Conservation (phyloP, 306 rosid species). For the Cucumis sativus region Cucumber_9930_V3 NC_026656.2:12887001-12887500, state of each 20-base stretch:
- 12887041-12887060: background rate
- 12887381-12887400: background rate
- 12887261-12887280: background rate
- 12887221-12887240: background rate
- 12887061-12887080: background rate
- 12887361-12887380: background rate
- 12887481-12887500: background rate
- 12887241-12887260: background rate
- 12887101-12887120: background rate
- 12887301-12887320: background rate
- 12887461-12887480: background rate
- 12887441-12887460: background rate
- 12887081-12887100: background rate
- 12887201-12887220: background rate
- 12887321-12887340: background rate
- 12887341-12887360: conserved; percentile 1
- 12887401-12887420: background rate
- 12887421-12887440: background rate
- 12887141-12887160: background rate
- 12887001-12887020: background rate
- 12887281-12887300: too few species aligned
- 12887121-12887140: background rate
- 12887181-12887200: background rate
- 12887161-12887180: background rate
- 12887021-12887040: background rate